phyloP scores from a whole-genome alignment of 768 basidiomycete species.

The Leccinum uliginosum region DNA sequence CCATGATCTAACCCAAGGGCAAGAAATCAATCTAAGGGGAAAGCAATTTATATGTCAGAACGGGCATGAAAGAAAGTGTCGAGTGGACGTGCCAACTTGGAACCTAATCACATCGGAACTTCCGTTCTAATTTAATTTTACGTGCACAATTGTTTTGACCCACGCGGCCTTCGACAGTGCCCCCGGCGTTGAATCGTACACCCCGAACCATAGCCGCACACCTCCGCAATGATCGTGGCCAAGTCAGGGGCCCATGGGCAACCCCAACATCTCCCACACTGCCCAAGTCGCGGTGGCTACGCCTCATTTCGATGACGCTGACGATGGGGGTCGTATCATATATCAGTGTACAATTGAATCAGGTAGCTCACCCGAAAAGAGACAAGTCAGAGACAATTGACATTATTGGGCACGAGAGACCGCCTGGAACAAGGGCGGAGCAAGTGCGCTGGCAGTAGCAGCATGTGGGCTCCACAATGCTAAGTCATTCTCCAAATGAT shows the following conservation, averaged over 20 bases:
- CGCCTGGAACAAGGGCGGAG: conserved; percentile 8
- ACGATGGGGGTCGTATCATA: background rate
- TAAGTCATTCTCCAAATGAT: background rate
- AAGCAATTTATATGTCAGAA: background rate
- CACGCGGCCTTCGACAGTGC: background rate
- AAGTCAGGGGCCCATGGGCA: background rate
- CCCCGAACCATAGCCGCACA: background rate
- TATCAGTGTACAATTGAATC: background rate
- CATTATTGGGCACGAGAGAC: background rate
- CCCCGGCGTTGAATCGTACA: background rate
- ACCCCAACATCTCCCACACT: background rate
- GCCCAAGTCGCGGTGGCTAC: background rate
- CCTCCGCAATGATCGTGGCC: conserved; percentile 25
- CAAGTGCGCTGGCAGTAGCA: background rate
- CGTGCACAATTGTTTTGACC: background rate
- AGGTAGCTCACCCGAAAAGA: background rate
- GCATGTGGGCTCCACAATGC: no score
- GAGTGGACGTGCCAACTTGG: background rate
- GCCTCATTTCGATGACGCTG: background rate
- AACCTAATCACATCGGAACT: background rate
- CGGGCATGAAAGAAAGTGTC: background rate
- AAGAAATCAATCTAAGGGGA: background rate
- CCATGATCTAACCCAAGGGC: conserved; percentile 22
- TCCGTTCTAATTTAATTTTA: background rate
- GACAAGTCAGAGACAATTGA: conserved; percentile 14